Base-by-base conservation (phyloP, 495 filamentous ascomycete genomes). In the Monascus purpureus region DNA sequence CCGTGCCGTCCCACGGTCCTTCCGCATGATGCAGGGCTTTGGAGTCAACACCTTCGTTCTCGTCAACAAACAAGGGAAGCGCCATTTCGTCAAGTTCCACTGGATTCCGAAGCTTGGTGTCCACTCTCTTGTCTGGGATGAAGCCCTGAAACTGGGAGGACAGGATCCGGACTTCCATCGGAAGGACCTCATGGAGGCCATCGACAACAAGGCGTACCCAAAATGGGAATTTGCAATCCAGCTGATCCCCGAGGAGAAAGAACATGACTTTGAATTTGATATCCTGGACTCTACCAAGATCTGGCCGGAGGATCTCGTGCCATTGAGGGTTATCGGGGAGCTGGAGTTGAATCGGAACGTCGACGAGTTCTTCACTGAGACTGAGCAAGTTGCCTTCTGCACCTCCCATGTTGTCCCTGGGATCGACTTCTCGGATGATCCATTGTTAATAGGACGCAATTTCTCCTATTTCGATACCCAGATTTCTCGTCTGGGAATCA, bases 391-490 rank as follows among this genome's bases (percentile, higher is more conserved):
- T 4, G 84, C 86, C 12, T 93, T 92, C 59, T 88, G 81, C 52
- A 92, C 85, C 4, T 68, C 68, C 32, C 86, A 93, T 41, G 59
- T 93, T 36, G 80, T 93, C 3, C 83, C 83, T 3, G 86, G 86
- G 35, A 83, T 93, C 38, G 81, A 81, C 29, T 85, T 86, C 55
- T 85, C 82, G 4, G 70, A 90, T 42, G 85, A 93, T 42, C 82
- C 84, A 1, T 60, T 93, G 3, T 65, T 90, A 3, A 77, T 86
- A 46, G 82, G 81, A 25, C 73, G 85, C 4, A 90, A 84, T 59
- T 92, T 93, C 50, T 80, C 73, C 32, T 94, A 93, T 55, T 74
- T 77, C 24, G 85, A 94, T 40, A 93, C 86, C 1, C 85, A 93
- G 46, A 61, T 92, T 17, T 75, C 71, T 7, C 78, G 86, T 17